phyloP scores from a whole-genome alignment of 2,329 filamentous ascomycete genomes.

The Colletotrichum australisinense region DNA sequence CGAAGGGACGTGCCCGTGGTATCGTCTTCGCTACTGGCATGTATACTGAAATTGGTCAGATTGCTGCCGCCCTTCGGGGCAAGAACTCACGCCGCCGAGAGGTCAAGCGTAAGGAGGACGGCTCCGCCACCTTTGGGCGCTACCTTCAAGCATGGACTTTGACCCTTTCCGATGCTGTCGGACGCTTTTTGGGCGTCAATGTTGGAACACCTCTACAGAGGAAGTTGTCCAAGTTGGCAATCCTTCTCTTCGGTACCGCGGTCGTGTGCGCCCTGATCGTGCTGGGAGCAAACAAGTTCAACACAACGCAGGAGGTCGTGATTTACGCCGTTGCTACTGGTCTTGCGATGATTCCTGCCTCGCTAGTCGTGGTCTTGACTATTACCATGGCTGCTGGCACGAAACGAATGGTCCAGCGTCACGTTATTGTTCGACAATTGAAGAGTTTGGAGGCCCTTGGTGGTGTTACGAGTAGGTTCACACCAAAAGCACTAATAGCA shows the following conservation, averaged over 20 bases:
- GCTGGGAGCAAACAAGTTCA: slow-evolving; percentile 54
- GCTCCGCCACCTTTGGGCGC: slow-evolving; percentile 43
- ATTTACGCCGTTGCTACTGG: slow-evolving; percentile 58
- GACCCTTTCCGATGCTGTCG: slow-evolving; percentile 49
- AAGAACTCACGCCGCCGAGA: slow-evolving; percentile 48
- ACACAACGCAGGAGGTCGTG: slow-evolving; percentile 51
- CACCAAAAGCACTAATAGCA: background rate
- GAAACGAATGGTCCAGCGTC: slow-evolving; percentile 63
- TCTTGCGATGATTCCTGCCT: slow-evolving; percentile 63
- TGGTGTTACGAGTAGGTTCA: slow-evolving; percentile 53
- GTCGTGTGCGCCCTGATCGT: slow-evolving; percentile 58
- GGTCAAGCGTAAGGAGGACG: slow-evolving; percentile 57
- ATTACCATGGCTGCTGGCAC: slow-evolving; percentile 70
- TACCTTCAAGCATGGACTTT: slow-evolving; percentile 50
- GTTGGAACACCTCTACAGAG: slow-evolving; percentile 76
- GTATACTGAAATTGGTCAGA: slow-evolving; percentile 71
- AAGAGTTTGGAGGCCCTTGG: slow-evolving; percentile 65
- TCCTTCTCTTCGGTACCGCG: slow-evolving; percentile 73
- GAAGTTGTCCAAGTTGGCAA: slow-evolving; percentile 76
- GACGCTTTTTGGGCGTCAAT: slow-evolving; percentile 60
- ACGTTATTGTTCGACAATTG: slow-evolving; percentile 65
- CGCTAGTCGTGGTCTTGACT: slow-evolving; percentile 63
- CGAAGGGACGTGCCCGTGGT: slow-evolving; percentile 68
- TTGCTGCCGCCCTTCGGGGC: slow-evolving; percentile 60
- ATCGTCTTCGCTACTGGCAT: slow-evolving; percentile 72